Base-by-base conservation (phyloP, 768 basidiomycete genomes). In the Tylopilus rubrobrunneus region DNA sequence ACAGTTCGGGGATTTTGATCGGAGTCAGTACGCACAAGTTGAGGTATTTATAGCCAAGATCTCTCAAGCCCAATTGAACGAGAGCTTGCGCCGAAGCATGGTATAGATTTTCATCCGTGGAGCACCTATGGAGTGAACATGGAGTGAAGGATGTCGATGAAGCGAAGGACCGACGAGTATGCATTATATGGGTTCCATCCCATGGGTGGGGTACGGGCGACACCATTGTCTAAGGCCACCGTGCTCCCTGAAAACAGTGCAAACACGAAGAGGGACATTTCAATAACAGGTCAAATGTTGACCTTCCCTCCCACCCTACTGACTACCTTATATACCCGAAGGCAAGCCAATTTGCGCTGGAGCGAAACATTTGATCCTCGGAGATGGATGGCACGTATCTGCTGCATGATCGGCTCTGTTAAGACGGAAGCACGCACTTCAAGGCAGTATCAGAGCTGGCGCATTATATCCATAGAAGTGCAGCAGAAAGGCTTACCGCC, bases 121-220 rank as follows among this genome's bases (percentile, higher is more conserved):
- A 1, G 41, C 58, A 59, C 36, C 58, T 59, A 33, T 15, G 33
- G 33, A 4, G 33, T 21, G 19, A 19, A 14, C 8, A 7, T 5
- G 14, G 31, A 2, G 41, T 21, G 1, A 2, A 23, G 23, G 25
- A 25, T 25, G 19, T 19, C 19, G 10, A 7, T 4, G 23, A 46
- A 12, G 7, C 7, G 0, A 19, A 4, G 27, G 36, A 50, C 58
- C 40, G 12, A 59, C 58, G n/a, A 17, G 36, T 51, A 57, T 8
- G 48, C 58, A 21, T 57, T 59, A 23, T 57, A 59, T 40, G 58
- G 56, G 34, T 59, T 59, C 58, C 58, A 59, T 27, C 58, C 58
- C 56, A 57, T 58, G 5, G 58, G 45, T 19, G 58, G 58, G 7
- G 58, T 51, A 33, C 11, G 49, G 36, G 58, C 52, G 8, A 51